phyloP scores from a whole-genome alignment of 1,139 yeast genomes.

The Suhomyces chickasaworum region DNA sequence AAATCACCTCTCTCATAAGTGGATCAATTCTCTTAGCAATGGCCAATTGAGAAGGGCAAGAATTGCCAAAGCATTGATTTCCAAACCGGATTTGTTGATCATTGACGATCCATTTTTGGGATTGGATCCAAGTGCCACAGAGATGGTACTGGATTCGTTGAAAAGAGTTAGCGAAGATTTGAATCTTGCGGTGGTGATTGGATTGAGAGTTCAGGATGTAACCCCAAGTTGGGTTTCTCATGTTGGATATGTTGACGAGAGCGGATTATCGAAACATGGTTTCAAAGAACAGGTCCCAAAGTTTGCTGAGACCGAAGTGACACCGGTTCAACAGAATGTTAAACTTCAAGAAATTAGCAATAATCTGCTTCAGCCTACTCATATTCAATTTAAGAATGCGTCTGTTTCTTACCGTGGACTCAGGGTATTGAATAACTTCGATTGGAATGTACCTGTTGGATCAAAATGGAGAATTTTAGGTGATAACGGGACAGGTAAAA shows the following conservation, averaged over 20 bases:
- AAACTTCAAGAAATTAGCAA: constrained; percentile 7
- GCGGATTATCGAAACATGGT: constrained; percentile 57
- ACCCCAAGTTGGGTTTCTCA: constrained; percentile 81
- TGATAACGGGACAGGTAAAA: constrained; percentile 89
- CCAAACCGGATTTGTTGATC: constrained; percentile 63
- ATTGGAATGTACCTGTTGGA: constrained; percentile 69
- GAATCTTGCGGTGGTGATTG: constrained; percentile 54
- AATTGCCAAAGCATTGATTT: constrained; percentile 71
- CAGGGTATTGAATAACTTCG: constrained; percentile 58
- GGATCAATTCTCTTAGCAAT: constrained; percentile 87
- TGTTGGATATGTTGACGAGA: constrained; percentile 58
- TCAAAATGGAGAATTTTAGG: constrained; percentile 90
- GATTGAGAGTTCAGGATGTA: constrained; percentile 73
- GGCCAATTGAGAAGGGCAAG: constrained; percentile 94
- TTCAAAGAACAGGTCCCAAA: constrained; percentile 27
- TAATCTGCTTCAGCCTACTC: constrained; percentile 18
- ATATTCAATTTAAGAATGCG: constrained; percentile 64
- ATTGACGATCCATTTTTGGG: constrained; percentile 94
- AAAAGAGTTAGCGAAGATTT: constrained; percentile 28
- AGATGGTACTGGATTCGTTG: constrained; percentile 53
- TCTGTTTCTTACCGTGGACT: constrained; percentile 67
- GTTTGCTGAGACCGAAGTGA: background rate
- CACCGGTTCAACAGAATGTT: constrained; percentile 11
- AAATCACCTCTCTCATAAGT: constrained; percentile 58
- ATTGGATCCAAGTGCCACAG: constrained; percentile 73